Evolutionary conservation across 768 basidiomycete species (phyloP), one percentile per base, ranked within the genome.

Genomic region (Pleurotus tuoliensis): DNA sequence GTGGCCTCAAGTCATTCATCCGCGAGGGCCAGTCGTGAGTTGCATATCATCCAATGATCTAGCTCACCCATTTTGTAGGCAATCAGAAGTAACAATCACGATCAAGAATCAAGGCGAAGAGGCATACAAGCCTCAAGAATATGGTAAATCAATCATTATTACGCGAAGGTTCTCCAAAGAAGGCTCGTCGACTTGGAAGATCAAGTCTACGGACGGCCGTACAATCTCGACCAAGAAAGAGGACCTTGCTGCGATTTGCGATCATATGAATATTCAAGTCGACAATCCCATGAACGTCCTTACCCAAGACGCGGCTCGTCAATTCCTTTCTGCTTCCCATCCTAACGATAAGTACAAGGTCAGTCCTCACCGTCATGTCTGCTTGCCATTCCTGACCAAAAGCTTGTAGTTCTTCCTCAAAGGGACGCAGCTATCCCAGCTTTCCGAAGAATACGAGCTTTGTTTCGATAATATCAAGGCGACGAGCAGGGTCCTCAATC

Each of bases 241-340:
- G 8, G 94, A 98, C 65, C 71, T 99, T 9, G 80, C 89, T 15
- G 83, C 87, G 1, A 98, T 99, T 49, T 89, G 89, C 63, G 92
- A 96, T 66, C 89, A 94, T 61, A 96, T 97, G 88, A 94, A 94
- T 63, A 92, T 99, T 55, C 94, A 96, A 67, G 92, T 97, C 58
- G 94, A 97, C 67, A 95, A 95, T 65, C 96, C 95, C 1, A 86
- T 98, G 84, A 98, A 92, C 59, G 88, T 99, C 22, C 78, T 96
- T 44, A 94, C 92, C 0, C 92, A 94, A 78, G 91, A 88, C 80
- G 59, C 22, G 64, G 58, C 7, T 49, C 75, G 88, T 16, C 88
- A 91, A 63, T 99, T 99, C 71, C 73, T 99, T 63, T 86, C 88
- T 57, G 86, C 88, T 2, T 89, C 93, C 3, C 81, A 84, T 52